Percentiles rank a stretch among this genome's conserved stretches.
phyloP scores from a whole-genome alignment of 257 asterid genomes.

The Scutellaria galericulata region DNA sequence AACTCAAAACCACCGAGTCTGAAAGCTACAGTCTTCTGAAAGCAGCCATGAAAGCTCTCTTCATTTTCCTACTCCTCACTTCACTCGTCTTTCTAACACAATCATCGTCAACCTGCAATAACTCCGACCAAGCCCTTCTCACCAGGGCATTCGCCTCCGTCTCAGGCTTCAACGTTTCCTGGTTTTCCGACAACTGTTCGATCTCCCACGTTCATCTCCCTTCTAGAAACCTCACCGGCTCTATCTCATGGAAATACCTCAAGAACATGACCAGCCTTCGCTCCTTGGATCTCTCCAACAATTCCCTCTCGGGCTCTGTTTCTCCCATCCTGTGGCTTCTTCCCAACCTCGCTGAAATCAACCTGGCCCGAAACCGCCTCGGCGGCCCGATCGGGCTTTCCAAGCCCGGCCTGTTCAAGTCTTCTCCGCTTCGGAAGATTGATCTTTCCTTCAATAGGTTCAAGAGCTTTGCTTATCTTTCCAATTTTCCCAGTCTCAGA shows the following conservation, averaged over 20 bases:
- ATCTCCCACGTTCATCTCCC: conserved; percentile 53
- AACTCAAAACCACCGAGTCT: conserved; percentile 9
- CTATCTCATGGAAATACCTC: conserved; percentile 72
- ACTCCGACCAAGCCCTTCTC: conserved; percentile 48
- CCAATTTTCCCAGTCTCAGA: conserved; percentile 47
- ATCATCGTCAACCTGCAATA: conserved; percentile 53
- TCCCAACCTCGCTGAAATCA: conserved; percentile 55
- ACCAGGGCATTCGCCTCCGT: conserved; percentile 76
- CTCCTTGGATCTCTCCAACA: conserved; percentile 72
- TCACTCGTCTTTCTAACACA: conserved; percentile 39
- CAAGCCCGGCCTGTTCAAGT: conserved; percentile 21
- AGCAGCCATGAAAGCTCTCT: conserved; percentile 45
- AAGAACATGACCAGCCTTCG: conserved; percentile 65
- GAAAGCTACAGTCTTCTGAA: conserved; percentile 13
- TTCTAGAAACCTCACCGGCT: conserved; percentile 70
- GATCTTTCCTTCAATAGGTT: conserved; percentile 83
- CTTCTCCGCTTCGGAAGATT: conserved; percentile 49
- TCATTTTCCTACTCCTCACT: conserved; percentile 43
- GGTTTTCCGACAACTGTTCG: conserved; percentile 47
- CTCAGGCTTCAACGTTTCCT: conserved; percentile 63
- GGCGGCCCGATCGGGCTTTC: conserved; percentile 65
- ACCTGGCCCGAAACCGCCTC: conserved; percentile 68
- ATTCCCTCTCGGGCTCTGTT: conserved; percentile 67
- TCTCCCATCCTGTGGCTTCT: conserved; percentile 62
- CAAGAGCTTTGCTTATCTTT: conserved; percentile 51